Evolutionary conservation across 148 eudicot species (phyloP), one percentile per base, ranked within the genome.

Genomic region (Mesembryanthemum crystallinum): DNA sequence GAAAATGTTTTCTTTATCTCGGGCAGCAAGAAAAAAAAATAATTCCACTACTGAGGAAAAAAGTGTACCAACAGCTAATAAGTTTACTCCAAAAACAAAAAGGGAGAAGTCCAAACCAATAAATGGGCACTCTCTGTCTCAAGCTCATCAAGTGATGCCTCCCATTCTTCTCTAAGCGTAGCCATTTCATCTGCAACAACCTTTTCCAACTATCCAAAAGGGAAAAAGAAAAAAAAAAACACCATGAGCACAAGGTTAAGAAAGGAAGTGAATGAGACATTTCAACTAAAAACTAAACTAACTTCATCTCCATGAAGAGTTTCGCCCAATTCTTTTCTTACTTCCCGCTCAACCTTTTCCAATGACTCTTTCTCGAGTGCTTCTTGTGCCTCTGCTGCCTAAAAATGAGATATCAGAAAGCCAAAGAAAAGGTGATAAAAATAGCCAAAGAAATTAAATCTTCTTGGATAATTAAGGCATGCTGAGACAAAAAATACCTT

Each of bases 321-420:
- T 78, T 83, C 88, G 27, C 83, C 83, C 81, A 96, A 77, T 82
- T 96, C 99, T 75, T 84, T 88, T 82, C 97, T 86, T 73, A 96
- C 99, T 74, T 92, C 98, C 79, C 68, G 82, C 83, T 96, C 92
- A 77, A 96, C 90, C 78, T 86, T 88, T 63, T 83, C 89, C 76
- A 96, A 73, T 33, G 99, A 87, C 83, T 96, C 99, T 58, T 85
- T 88, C 85, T 96, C 99, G 13, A 96, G 90, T n/a, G 99, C 80
- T 78, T 96, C 99, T 83, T 96, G 99, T 18, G 97, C 99, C 85
- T 96, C 99, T 23, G 99, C 99, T 73, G 99, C 99, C 99, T 96
- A 82, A 79, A 73, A 57, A 75, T 69, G 68, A 80, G 60, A 73
- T 2, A 69, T 58, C 70, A 75, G 65, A 59, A 57, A 71, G 70